Percentiles rank a stretch among this genome's conserved stretches.
Conservation (phyloP, 139 green algal species). For the Chlamydomonas schloesseri region DNA sequence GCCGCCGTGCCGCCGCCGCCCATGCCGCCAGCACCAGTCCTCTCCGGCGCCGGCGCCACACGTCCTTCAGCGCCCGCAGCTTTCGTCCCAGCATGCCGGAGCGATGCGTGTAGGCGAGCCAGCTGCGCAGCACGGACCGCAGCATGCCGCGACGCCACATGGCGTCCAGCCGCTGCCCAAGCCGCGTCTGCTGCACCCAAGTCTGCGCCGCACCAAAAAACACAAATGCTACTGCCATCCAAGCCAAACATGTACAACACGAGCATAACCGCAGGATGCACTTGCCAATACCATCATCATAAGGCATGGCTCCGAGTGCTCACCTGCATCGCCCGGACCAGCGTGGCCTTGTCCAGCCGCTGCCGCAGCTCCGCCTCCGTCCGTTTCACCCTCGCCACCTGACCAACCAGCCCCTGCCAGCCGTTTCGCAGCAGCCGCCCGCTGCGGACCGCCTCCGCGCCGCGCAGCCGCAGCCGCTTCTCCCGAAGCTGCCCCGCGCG, state of each 20-base stretch:
- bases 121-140: conserved; percentile 26
- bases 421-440: not conserved
- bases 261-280: too few species aligned
- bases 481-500: not conserved
- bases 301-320: not conserved
- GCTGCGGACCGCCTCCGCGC: not conserved
- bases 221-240: not conserved
- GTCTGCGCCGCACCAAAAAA: not conserved
- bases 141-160: not conserved
- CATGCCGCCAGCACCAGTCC: not conserved
- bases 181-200: not conserved
- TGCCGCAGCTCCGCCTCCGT: conserved; percentile 10
- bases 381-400: not conserved
- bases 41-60: not conserved
- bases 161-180: not conserved
- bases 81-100: conserved; percentile 2
- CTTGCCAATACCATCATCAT: not conserved
- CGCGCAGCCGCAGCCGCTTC: not conserved
- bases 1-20: not conserved
- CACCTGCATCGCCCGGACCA: conserved; percentile 1
- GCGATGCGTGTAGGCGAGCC: not conserved
- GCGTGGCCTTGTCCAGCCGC: not conserved
- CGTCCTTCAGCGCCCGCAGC: not conserved
- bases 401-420: not conserved
- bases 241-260: too few species aligned